Conservation (phyloP, 805 yeast genomes). For the Torulaspora microellipsoides region DNA sequence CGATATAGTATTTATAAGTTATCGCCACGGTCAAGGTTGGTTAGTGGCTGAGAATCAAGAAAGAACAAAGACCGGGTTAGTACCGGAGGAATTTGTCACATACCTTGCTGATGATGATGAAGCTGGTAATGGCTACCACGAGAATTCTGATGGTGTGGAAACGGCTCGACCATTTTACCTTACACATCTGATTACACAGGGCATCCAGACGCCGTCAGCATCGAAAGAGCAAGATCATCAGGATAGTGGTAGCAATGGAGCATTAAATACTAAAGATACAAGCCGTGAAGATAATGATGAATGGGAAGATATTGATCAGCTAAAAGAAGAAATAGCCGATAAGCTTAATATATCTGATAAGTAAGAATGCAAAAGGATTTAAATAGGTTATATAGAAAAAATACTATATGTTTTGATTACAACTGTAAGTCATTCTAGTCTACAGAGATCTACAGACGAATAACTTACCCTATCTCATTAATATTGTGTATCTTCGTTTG, state of each 20-base stretch:
- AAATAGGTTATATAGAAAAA: constrained; percentile 2
- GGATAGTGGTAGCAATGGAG: constrained; percentile 22
- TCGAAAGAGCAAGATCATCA: constrained; percentile 5
- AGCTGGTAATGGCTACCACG: constrained; percentile 15
- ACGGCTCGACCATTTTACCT: constrained; percentile 44
- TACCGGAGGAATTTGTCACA: constrained; percentile 92
- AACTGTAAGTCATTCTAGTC: too few relatives aligned
- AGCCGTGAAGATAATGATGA: constrained; percentile 27
- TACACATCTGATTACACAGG: constrained; percentile 32
- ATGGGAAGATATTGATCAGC: constrained; percentile 40
- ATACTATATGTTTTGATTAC: too few relatives aligned
- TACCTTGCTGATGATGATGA: constrained; percentile 25
- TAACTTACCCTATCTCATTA: too few relatives aligned
- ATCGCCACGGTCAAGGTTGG: constrained; percentile 98
- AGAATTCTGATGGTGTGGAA: constrained; percentile 19
- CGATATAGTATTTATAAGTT: constrained; percentile 77
- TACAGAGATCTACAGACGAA: too few relatives aligned
- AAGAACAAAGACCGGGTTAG: constrained; percentile 63
- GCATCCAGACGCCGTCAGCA: constrained; percentile 15
- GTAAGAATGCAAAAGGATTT: neutral
- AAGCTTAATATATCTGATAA: constrained; percentile 10
- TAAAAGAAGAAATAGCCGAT: constrained; percentile 24
- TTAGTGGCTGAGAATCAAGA: constrained; percentile 68
- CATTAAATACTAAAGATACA: constrained; percentile 24
- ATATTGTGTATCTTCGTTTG: constrained; percentile 2